Evolutionary conservation across 2,329 filamentous ascomycete species (phyloP), one percentile per base, ranked within the genome.

Genomic region (Calonectria pseudoturangicola): DNA sequence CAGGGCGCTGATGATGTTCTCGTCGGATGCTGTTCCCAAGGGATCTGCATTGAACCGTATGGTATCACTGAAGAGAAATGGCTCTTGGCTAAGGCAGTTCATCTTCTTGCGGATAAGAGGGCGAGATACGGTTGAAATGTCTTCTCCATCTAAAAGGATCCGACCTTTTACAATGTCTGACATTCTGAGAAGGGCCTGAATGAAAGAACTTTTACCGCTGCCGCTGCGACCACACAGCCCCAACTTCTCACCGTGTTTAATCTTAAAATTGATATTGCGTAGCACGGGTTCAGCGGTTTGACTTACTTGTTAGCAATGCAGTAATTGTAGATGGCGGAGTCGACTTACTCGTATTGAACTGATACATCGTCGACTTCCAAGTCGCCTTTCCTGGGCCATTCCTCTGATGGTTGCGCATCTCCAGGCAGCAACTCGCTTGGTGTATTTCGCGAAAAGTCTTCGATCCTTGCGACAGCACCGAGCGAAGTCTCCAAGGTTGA

Each of bases 31-130:
- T 7, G 76, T 76, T 0, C 75, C 75, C 1, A 81, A 76, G 0
- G 89, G 89, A 71, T 90, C 88, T 0, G 88, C 81, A 58, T 91
- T 91, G n/a, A 83, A 81, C 0, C 88, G 84, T 0, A 91, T 81
- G 0, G 82, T 87, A 18, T 88, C 87, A 2, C 84, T 84, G 28
- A 91, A 84, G 21, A 89, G 84, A 67, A 90, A 85, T 0, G 88
- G 84, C 41, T 91, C 89, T 80, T 91, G 89, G 0, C 89, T 87
- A 8, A 90, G 79, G 9, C 85, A 85, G 48, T 86, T 86, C 12
- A 90, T 79, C 5, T 75, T 76, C 13, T 81, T 73, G 10, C 83
- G 82, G 25, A 83, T 70, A 28, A 78, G 16, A 4, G 76, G 66
- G 8, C 81, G 77, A 0, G 82, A 79, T 4, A 84, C 25, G 3